A percentile compares a stretch with the other conserved stretches of the same genome.
Conservation (phyloP, 768 basidiomycete species). For the Kwoniella bestiolae region DNA sequence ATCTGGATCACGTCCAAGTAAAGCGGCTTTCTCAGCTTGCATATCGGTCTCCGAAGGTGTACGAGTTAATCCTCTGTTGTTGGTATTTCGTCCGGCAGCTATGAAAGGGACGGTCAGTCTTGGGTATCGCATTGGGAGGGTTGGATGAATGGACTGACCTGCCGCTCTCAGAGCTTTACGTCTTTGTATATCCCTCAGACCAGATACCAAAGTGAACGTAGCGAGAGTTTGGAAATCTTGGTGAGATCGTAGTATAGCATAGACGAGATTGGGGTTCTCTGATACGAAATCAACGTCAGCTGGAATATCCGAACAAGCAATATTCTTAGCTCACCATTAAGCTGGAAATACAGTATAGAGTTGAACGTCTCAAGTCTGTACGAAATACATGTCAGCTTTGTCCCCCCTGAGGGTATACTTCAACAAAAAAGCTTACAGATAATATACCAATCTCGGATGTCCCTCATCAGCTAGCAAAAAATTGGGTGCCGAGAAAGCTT, state of each 20-base stretch:
- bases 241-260: constrained; percentile 81
- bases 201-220: constrained; percentile 85
- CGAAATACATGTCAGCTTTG: background rate
- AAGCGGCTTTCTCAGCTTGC: constrained; percentile 52
- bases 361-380: constrained; percentile 91
- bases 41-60: constrained; percentile 48
- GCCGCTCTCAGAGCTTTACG: constrained; percentile 65
- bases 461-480: constrained; percentile 94
- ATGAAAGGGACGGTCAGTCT: background rate
- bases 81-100: constrained; percentile 17
- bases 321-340: constrained; percentile 56
- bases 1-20: constrained; percentile 37
- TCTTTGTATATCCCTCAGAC: constrained; percentile 80
- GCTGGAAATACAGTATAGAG: constrained; percentile 74
- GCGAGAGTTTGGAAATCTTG: constrained; percentile 86
- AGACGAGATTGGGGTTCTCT: constrained; percentile 85
- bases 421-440: constrained; percentile 64
- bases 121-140: background rate
- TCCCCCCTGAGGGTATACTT: background rate
- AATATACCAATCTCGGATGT: constrained; percentile 88
- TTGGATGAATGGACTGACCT: constrained; percentile 21
- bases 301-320: background rate
- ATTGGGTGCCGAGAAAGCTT: constrained; percentile 83
- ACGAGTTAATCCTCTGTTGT: constrained; percentile 28
- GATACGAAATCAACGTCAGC: constrained; percentile 30